Evolutionary conservation across 441 rosid species (phyloP), one percentile per base, ranked within the genome.

Genomic region (Adansonia grandidieri): DNA sequence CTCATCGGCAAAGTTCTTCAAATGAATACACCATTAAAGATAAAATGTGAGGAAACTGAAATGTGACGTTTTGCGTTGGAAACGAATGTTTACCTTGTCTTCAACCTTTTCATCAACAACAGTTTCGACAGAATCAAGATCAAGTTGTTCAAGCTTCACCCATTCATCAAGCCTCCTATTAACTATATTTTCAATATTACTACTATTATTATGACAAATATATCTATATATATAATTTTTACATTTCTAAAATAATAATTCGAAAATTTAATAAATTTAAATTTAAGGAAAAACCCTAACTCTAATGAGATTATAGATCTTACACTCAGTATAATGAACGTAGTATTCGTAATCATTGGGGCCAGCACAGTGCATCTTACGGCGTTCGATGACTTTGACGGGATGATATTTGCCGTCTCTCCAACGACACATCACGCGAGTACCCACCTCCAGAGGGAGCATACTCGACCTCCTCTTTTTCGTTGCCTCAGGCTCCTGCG

Each of bases 131-230:
- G 99, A 97, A 79, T 86, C 91, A 80, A 94, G 98, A 85, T 97
- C 97, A 20, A 97, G 88, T 50, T 94, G 99, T 58, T 94, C 98
- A 63, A 93, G 98, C 85, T 92, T 94, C 81, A 93, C 97, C 98
- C 99, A 97, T 80, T 97, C 99, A 85, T 97, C 99, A 45, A 97
- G 96, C 84, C 99, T 92, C 88, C 99, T 86, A 81, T 97, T 97
- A 85, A 97, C 99, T 94, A 86, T 74, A 51, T 57, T n/a, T 54
- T 54, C 50, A 54, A 37, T 32, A 72, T 54, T 11, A 69, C 7
- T 20, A 20, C 9, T 40, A 37, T 17, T 28, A 13, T 28, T 22
- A 71, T 4, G 3, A 14, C 7, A 2, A 51, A n/a, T 24, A 24
- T 24, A 24, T 24, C 0, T 24, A 24, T 24, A 24, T 24, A 24